Evolutionary conservation across 768 basidiomycete genomes (phyloP), one percentile per base, ranked within the genome.

Genomic region (Amanita exitialis): DNA sequence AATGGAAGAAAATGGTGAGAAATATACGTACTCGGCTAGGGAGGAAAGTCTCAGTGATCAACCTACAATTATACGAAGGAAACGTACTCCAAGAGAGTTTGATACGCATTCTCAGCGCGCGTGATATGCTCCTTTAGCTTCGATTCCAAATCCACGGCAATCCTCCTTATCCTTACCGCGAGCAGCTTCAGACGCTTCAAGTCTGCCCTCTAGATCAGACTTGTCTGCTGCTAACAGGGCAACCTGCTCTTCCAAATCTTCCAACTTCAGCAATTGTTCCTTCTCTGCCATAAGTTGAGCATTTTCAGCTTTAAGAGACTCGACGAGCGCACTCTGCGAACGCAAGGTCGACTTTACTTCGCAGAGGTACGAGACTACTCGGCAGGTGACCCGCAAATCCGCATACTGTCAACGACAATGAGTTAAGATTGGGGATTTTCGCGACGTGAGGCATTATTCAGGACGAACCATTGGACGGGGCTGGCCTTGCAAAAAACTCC

Each of bases 51-150:
- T 49, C 28, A 49, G 28, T 25, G 55, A 35, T 44, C 9, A 27
- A 43, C 57, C 36, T 43, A 45, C 45, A 51, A 47, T 39, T 28
- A 12, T 38, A 23, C 10, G 6, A 37, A 51, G 37, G 16, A 10
- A 38, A 70, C 72, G 69, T 55, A 74, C 73, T 68, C 62, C 41
- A 69, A 63, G 56, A 73, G 60, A 44, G 62, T 57, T 42, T 66
- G 65, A 50, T 74, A 74, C 9, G 68, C 73, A 23, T 60, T 64
- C 28, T 74, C 71, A 54, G 78, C 69, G 35, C 71, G 64, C 44
- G 67, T 67, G 47, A 73, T 75, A 57, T 78, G 77, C 27, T 77
- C 74, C 54, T 76, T 70, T 55, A 85, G 66, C 57, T 66, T 76
- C 50, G 62, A 72, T 67, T 82, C 79, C 32, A 76, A 69, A 8